Evolutionary conservation across 306 rosid genomes (phyloP).

Genomic region (Dryas alaskensis): DNA sequence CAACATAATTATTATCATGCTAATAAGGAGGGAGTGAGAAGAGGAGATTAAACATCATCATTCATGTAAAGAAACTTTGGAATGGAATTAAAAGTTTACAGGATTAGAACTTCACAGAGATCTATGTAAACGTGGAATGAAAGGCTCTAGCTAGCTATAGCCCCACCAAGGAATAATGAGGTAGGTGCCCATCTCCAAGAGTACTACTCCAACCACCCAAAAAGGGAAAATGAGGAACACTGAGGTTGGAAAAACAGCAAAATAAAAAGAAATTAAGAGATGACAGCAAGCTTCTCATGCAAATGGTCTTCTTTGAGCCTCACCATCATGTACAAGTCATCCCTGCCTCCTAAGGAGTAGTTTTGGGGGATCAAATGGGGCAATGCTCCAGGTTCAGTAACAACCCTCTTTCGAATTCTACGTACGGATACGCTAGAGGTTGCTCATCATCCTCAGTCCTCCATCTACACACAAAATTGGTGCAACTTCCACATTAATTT

Average conservation of each 20-base stretch:
- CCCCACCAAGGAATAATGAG: conserved; percentile 18
- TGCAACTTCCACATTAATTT: neutral
- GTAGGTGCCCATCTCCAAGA: conserved; percentile 3
- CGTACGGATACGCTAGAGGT: conserved; percentile 37
- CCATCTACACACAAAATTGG: conserved; percentile 26
- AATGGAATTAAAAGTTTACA: neutral
- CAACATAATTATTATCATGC: too few species aligned
- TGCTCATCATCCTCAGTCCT: conserved; percentile 31
- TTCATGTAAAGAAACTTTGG: neutral
- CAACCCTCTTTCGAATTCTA: conserved; percentile 33
- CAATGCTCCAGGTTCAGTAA: conserved; percentile 25
- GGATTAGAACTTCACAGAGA: neutral
- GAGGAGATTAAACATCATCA: neutral
- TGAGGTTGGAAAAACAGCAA: neutral
- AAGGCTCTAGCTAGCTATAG: neutral
- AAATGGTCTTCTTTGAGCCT: too few species aligned
- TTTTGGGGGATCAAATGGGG: conserved; percentile 15
- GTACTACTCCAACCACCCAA: neutral
- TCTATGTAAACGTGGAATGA: neutral
- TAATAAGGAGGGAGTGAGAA: too few species aligned
- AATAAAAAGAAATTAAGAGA: too few species aligned
- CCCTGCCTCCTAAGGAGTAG: too few species aligned
- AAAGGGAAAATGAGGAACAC: neutral
- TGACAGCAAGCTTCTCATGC: too few species aligned
- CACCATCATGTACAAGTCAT: too few species aligned